These are phyloP conservation scores for Canariomyces notabilis DNA, from an alignment of 2,329 filamentous ascomycete genomes.

Conservation along the genomic window DNA sequence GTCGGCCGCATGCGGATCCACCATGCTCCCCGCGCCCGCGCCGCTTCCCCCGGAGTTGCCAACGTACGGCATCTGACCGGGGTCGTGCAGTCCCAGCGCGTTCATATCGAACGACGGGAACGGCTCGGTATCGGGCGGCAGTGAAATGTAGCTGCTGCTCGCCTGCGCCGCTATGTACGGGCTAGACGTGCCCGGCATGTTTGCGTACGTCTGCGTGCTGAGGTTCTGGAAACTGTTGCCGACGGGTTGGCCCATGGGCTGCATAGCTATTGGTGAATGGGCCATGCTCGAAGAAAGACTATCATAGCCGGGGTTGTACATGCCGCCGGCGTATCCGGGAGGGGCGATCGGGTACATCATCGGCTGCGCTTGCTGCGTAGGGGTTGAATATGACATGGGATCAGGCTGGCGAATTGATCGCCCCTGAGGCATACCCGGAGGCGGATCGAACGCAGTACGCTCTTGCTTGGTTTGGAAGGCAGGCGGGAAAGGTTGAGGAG, in stretches of 20 bases:
- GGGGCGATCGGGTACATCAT: slow-evolving; percentile 17
- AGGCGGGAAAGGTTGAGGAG: slow-evolving; percentile 35
- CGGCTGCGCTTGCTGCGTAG: slow-evolving; percentile 12
- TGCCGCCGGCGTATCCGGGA: slow-evolving; percentile 13
- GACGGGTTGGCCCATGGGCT: slow-evolving; percentile 9
- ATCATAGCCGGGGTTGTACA: slow-evolving; percentile 19
- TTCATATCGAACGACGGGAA: slow-evolving; percentile 34
- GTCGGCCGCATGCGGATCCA: slow-evolving; percentile 21
- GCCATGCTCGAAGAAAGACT: slow-evolving; percentile 10
- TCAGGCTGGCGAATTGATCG: slow-evolving; percentile 14
- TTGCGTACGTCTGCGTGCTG: slow-evolving; percentile 17
- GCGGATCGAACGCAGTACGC: slow-evolving; percentile 21
- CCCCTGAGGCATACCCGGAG: slow-evolving; percentile 17
- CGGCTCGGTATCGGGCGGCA: slow-evolving; percentile 31
- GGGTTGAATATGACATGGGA: slow-evolving; percentile 18
- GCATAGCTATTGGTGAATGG: slow-evolving; percentile 13
- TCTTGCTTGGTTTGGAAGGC: slow-evolving; percentile 32
- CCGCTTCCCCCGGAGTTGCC: slow-evolving; percentile 12
- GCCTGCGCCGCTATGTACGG: slow-evolving; percentile 20
- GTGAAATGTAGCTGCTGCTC: slow-evolving; percentile 29
- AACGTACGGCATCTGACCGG: slow-evolving; percentile 29
- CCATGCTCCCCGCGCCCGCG: background rate
- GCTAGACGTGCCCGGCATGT: slow-evolving; percentile 15
- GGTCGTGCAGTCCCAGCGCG: slow-evolving; percentile 36
- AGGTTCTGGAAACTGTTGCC: slow-evolving; percentile 21